Percentiles rank a stretch among this genome's conserved stretches.
Evolutionary conservation across 2,329 filamentous ascomycete genomes (phyloP).

Genomic region (Spiromastix sp.): DNA sequence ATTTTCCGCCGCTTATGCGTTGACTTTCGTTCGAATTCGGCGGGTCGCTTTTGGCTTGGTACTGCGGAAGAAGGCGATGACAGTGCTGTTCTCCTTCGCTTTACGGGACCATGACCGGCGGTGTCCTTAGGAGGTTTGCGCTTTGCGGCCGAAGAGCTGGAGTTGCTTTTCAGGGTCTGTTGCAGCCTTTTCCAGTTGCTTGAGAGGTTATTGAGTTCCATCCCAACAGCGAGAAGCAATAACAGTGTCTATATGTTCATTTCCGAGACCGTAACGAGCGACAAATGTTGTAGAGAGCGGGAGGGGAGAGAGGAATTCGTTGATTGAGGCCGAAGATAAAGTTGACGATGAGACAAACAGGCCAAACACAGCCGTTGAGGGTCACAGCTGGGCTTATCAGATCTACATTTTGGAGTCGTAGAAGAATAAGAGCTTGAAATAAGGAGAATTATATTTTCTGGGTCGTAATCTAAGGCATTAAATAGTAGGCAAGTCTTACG

Average conservation of each 20-base stretch:
- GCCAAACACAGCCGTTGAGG: no score
- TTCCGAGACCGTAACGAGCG: no score
- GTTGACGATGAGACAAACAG: no score
- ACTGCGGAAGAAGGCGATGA: slow-evolving; percentile 4
- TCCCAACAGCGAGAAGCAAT: slow-evolving; percentile 18
- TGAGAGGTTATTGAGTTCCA: slow-evolving; percentile 36
- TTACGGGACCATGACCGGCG: slow-evolving; percentile 8
- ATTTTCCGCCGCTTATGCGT: slow-evolving; percentile 2
- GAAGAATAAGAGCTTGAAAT: no score
- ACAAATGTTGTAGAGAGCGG: no score
- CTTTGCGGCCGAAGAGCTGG: slow-evolving; percentile 17
- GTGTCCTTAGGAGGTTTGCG: slow-evolving; percentile 18
- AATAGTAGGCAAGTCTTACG: no score
- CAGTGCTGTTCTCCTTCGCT: slow-evolving; percentile 8
- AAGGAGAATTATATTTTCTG: no score
- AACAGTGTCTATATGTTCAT: slow-evolving; percentile 2
- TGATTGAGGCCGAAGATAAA: no score
- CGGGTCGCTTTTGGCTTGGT: slow-evolving; percentile 1
- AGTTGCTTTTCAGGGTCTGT: slow-evolving; percentile 30
- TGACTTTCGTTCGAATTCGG: not conserved
- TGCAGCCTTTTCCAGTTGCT: slow-evolving; percentile 43
- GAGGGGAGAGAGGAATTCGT: no score
- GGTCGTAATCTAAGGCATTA: no score
- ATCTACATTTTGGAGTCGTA: no score
- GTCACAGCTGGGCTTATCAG: no score